Percentiles rank a stretch among this genome's conserved stretches.
phyloP scores from a whole-genome alignment of 2,329 filamentous ascomycete genomes.

The Aspergillus latus region DNA sequence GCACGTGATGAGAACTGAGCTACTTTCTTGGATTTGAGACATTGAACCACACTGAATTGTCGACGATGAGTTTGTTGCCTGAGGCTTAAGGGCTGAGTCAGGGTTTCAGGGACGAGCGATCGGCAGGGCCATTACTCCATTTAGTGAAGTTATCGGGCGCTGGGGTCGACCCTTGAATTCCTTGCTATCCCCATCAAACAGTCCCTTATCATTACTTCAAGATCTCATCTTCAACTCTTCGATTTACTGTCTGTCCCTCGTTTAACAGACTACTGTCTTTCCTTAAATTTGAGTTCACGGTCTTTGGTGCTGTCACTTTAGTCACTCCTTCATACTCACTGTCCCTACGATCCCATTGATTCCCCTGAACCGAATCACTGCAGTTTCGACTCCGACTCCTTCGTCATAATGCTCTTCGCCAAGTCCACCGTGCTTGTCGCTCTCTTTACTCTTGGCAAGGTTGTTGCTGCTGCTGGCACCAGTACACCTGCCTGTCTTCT shows the following conservation, averaged over 20 bases:
- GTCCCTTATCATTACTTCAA: constrained; percentile 1
- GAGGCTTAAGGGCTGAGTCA: neutral
- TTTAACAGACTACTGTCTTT: constrained; percentile 11
- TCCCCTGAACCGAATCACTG: constrained; percentile 13
- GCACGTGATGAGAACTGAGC: neutral
- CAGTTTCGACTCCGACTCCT: neutral
- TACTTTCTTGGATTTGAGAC: neutral
- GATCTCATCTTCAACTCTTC: constrained; percentile 18
- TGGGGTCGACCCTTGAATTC: constrained; percentile 15
- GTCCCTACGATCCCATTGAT: constrained; percentile 3
- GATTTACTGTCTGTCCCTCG: constrained; percentile 22
- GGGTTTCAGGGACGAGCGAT: neutral
- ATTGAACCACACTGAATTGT: neutral
- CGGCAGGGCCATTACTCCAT: neutral
- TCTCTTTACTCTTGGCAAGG: constrained; percentile 46
- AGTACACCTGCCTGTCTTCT: constrained; percentile 53
- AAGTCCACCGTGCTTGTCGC: constrained; percentile 46
- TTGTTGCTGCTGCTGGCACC: constrained; percentile 46
- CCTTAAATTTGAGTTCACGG: constrained; percentile 6
- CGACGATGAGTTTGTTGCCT: neutral
- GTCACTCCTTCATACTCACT: constrained; percentile 17
- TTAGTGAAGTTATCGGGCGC: neutral
- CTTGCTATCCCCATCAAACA: constrained; percentile 12
- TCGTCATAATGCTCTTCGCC: constrained; percentile 45
- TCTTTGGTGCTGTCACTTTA: constrained; percentile 9